Percentiles rank a stretch among this genome's conserved stretches.
Conservation (phyloP, 768 basidiomycete species). For the Lentinula aciculospora region DNA sequence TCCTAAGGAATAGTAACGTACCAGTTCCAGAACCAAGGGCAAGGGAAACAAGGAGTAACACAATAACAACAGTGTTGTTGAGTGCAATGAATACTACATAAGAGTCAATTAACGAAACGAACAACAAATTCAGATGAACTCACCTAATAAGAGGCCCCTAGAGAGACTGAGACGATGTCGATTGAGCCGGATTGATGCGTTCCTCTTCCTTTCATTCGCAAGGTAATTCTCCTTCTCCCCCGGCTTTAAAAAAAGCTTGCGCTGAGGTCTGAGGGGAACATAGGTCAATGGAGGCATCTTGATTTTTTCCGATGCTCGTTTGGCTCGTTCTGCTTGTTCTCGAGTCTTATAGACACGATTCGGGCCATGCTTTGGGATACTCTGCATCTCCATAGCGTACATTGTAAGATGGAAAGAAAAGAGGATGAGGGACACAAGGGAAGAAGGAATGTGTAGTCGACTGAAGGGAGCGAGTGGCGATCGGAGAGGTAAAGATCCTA, state of each 20-base stretch:
- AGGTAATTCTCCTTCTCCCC: neutral
- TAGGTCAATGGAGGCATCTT: neutral
- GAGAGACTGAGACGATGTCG: neutral
- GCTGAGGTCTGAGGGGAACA: neutral
- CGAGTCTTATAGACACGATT: neutral
- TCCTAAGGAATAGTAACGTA: neutral
- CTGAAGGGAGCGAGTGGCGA: neutral
- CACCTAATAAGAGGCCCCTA: neutral
- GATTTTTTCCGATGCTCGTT: neutral
- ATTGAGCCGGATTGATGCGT: neutral
- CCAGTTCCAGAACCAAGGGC: slow-evolving; percentile 9
- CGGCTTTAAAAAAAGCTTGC: neutral
- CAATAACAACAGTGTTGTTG: neutral
- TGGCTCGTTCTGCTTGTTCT: neutral
- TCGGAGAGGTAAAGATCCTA: neutral
- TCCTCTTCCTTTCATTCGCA: neutral
- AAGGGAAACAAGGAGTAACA: slow-evolving; percentile 1
- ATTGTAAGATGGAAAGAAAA: neutral
- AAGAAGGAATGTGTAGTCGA: neutral
- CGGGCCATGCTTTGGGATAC: neutral
- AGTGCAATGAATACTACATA: slow-evolving; percentile 3
- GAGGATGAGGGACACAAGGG: neutral
- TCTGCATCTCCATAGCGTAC: neutral
- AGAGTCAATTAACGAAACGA: neutral
- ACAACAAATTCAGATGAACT: neutral